Evolutionary conservation across 2,329 filamentous ascomycete genomes (phyloP).

Genomic region (Aspergillus quadrilineatus): DNA sequence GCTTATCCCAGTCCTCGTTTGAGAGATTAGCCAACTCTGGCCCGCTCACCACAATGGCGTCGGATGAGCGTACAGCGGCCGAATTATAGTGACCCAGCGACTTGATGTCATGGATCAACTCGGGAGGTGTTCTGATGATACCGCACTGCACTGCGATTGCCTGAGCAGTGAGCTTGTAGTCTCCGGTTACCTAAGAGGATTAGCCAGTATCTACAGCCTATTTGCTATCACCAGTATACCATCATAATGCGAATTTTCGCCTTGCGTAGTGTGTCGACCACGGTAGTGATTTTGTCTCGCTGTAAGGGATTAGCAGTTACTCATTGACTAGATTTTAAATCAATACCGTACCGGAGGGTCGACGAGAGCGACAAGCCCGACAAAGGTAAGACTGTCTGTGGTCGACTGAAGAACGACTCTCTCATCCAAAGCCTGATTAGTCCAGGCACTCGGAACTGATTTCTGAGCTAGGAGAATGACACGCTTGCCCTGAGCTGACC

Average conservation of each 20-base stretch:
- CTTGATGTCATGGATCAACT: constrained; percentile 54
- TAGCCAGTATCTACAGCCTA: background rate
- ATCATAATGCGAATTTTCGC: constrained; percentile 77
- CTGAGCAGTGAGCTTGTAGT: constrained; percentile 71
- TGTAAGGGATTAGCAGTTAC: background rate
- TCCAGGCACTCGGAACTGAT: constrained; percentile 43
- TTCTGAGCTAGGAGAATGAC: constrained; percentile 68
- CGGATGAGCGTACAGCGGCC: background rate
- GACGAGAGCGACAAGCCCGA: constrained; percentile 59
- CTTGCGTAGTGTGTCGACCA: constrained; percentile 61
- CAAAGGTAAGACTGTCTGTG: constrained; percentile 50
- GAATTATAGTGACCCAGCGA: constrained; percentile 46
- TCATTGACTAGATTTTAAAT: too few relatives aligned
- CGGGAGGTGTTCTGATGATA: constrained; percentile 55
- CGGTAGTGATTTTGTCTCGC: constrained; percentile 59
- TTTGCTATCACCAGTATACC: constrained; percentile 43
- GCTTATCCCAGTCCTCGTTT: constrained; percentile 66
- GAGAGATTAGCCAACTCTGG: constrained; percentile 65
- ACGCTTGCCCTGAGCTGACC: constrained; percentile 67
- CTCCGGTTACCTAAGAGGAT: constrained; percentile 62
- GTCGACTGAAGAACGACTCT: constrained; percentile 57
- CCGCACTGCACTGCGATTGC: constrained; percentile 72
- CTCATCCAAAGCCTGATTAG: constrained; percentile 52
- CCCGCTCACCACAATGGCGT: constrained; percentile 62
- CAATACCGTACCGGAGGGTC: constrained; percentile 49